Base-by-base conservation (phyloP, 495 filamentous ascomycete species). In the Lepidopterella palustris region DNA sequence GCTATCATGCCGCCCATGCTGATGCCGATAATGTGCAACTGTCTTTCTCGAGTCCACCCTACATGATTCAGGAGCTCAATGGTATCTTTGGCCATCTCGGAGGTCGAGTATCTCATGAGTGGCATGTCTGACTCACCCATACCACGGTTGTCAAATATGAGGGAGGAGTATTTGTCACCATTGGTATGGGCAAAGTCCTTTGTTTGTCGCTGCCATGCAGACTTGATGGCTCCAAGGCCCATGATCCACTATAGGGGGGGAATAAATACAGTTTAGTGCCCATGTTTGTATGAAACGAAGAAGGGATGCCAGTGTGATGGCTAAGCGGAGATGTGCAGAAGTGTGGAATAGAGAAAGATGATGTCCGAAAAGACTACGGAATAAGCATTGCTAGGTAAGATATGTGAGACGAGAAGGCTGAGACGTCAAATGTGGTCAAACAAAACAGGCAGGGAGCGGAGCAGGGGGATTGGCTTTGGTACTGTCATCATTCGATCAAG, bases 1-100 rank as follows among this genome's bases (percentile, higher is more conserved):
- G 87, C 84, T 68, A 95, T 93, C 90, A 95, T 95, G 62, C 90
- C 88, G 56, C 87, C 87, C 74, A 92, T 84, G 45, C 82, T 85
- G 28, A 88, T 80, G 45, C 90, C 90, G 49, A 89, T 76, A 25
- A 93, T 69, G 71, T 95, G 81, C 5, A 95, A 61, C 47, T 78
- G 71, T 31, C 84, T 78, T 52, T 68, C 53, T 6, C 73, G 71
- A 5, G 83, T 88, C 85, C 87, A 92, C 32, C 81, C 81, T 31
- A 91, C 61, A 62, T 86, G 78, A 55, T 87, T 78, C 47, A 87
- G 69, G 18, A 92, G 69, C 62, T 92, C 89, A 55, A 87, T 52
- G 28, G 80, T 65, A 73, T 92, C 88, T 60, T 74, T 80, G 25
- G 88, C 88, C 88, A 92, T 90, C 58, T 86, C 85, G 59, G 75